phyloP scores from a whole-genome alignment of 106 monocot species.

The Dendrobium catenatum region DNA sequence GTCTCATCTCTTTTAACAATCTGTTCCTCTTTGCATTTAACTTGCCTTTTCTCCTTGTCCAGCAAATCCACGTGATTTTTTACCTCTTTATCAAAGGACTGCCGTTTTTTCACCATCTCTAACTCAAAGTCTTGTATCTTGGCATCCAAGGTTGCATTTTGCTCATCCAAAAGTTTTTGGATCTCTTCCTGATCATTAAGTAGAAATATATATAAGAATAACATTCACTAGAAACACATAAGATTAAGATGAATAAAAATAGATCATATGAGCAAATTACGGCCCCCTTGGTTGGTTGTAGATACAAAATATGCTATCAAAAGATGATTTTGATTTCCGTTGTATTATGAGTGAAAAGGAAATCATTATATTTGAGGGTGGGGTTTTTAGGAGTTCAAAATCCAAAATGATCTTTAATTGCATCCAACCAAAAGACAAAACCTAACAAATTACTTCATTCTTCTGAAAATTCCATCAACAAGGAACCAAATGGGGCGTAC shows the following conservation, averaged over 20 bases:
- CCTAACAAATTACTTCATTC: neutral
- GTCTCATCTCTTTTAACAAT: conserved; percentile 57
- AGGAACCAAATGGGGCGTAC: neutral
- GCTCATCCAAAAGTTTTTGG: conserved; percentile 84
- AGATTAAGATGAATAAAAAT: neutral
- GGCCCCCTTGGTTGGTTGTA: neutral
- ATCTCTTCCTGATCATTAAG: conserved; percentile 47
- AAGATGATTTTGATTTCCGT: neutral
- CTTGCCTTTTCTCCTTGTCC: conserved; percentile 41
- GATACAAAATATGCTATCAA: neutral
- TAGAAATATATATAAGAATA: neutral
- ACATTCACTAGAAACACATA: neutral
- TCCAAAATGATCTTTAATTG: neutral
- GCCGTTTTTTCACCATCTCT: conserved; percentile 51
- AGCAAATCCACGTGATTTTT: conserved; percentile 33
- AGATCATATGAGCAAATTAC: neutral
- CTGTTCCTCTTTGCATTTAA: conserved; percentile 38
- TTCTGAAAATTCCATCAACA: neutral
- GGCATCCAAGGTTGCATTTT: conserved; percentile 39
- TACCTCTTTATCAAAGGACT: conserved; percentile 50
- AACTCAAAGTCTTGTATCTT: conserved; percentile 68
- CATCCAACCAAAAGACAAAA: neutral
- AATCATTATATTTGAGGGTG: neutral
- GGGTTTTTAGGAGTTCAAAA: neutral
- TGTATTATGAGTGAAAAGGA: neutral